A percentile compares a stretch with the other conserved stretches of the same genome.
phyloP scores from a whole-genome alignment of 2,329 filamentous ascomycete species.

The Arthrinium phaeospermum region DNA sequence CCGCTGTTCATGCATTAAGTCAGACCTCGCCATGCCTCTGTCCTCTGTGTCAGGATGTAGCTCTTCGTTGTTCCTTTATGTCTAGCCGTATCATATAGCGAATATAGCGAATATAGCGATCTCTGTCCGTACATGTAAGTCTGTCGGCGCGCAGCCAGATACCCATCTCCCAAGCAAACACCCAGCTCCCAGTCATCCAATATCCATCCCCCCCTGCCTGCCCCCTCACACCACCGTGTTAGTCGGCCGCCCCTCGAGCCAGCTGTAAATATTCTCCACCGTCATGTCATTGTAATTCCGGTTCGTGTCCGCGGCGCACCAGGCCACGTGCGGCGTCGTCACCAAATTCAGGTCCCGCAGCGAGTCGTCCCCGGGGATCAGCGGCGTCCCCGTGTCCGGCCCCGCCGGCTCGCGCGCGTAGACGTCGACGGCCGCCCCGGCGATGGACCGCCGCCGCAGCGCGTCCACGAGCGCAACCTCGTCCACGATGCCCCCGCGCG shows the following conservation, averaged over 20 bases:
- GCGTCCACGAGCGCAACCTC: constrained; percentile 36
- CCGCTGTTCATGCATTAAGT: not conserved
- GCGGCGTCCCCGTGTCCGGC: constrained; percentile 30
- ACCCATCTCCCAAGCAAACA: not conserved
- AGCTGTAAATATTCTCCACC: constrained; percentile 8
- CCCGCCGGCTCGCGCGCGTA: constrained; percentile 36
- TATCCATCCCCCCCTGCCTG: not conserved
- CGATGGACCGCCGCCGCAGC: constrained; percentile 34
- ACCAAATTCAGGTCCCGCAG: constrained; percentile 37
- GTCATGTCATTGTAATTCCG: constrained; percentile 16
- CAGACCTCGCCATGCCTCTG: not conserved
- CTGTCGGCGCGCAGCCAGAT: not conserved
- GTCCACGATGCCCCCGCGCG: constrained; percentile 40
- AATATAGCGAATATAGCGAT: too few species aligned
- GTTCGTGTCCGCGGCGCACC: constrained; percentile 37
- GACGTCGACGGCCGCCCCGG: constrained; percentile 38
- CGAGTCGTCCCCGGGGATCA: constrained; percentile 23
- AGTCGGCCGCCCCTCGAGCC: not conserved
- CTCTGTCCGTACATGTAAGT: not conserved
- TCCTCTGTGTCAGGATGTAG: not conserved
- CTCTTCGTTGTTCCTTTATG: not conserved
- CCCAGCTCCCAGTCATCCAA: not conserved
- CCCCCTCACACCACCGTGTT: not conserved
- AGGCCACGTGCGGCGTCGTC: constrained; percentile 39
- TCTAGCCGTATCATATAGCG: not conserved